Conservation (phyloP, 108 stramenopile genomes). For the Heterococcus sp. region DNA sequence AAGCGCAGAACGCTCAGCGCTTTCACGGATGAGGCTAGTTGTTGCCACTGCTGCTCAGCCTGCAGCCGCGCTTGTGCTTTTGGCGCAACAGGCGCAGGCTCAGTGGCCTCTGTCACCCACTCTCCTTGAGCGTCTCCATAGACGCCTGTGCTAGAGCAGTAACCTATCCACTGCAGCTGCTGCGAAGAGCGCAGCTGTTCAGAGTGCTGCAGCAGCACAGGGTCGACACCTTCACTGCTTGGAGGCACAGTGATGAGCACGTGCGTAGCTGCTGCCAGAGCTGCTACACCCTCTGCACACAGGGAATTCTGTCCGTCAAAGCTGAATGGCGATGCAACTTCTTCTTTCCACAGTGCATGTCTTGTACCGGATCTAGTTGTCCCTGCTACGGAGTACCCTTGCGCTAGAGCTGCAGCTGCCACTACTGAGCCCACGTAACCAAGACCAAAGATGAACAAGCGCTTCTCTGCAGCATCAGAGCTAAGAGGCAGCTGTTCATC, state of each 20-base stretch:
- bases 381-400: too few relatives aligned
- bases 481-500: too few relatives aligned
- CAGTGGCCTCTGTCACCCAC: constrained; percentile 50
- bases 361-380: too few relatives aligned
- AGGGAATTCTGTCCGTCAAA: constrained; percentile 23
- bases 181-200: not conserved
- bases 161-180: constrained; percentile 47
- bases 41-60: constrained; percentile 42
- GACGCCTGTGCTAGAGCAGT: constrained; percentile 52
- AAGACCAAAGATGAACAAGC: too few relatives aligned
- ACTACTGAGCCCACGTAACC: too few relatives aligned
- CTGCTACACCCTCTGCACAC: constrained; percentile 23
- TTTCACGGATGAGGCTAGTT: not conserved
- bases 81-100: constrained; percentile 29
- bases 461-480: too few relatives aligned
- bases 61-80: constrained; percentile 37
- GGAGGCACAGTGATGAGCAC: constrained; percentile 45
- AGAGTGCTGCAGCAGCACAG: not conserved
- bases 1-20: constrained; percentile 50
- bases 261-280: constrained; percentile 12
- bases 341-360: not conserved
- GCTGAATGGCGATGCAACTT: not conserved
- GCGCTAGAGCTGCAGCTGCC: too few relatives aligned
- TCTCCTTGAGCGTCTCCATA: constrained; percentile 51
- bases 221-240: not conserved